These are phyloP conservation scores for Cucumis cinereus DNA, from an alignment of 306 rosid species.

Conservation along the genomic window DNA sequence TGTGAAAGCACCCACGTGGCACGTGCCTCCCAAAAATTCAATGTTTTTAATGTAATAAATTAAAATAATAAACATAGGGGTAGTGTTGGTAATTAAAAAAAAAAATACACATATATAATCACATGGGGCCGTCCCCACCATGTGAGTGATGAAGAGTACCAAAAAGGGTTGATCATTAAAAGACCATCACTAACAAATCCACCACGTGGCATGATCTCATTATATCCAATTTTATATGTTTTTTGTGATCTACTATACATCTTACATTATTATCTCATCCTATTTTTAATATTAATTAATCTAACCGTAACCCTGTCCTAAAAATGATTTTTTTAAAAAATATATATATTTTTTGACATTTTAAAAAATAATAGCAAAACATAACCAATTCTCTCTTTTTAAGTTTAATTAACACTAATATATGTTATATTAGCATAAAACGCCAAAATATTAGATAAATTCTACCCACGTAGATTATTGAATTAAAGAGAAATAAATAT, in stretches of 20 bases:
- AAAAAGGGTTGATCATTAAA: background rate
- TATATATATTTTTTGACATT: no score
- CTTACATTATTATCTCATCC: background rate
- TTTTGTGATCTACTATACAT: background rate
- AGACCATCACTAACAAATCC: background rate
- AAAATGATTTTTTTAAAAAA: no score
- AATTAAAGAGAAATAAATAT: no score
- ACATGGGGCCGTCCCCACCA: slow-evolving; percentile 9
- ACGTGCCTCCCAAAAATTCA: background rate
- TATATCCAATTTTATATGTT: background rate
- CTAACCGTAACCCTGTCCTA: background rate
- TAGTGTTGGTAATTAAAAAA: background rate
- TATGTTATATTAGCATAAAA: no score
- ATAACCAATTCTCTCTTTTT: no score
- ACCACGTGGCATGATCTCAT: slow-evolving; percentile 1
- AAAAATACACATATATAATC: background rate
- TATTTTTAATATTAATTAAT: background rate
- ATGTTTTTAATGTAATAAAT: no score
- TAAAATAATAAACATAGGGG: background rate
- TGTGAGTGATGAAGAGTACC: background rate
- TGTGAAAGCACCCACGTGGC: background rate
- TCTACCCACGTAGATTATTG: no score
- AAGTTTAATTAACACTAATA: no score
- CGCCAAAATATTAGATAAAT: no score
- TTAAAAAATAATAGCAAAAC: no score